Conservation (phyloP, 768 basidiomycete genomes). For the Postia placenta region DNA sequence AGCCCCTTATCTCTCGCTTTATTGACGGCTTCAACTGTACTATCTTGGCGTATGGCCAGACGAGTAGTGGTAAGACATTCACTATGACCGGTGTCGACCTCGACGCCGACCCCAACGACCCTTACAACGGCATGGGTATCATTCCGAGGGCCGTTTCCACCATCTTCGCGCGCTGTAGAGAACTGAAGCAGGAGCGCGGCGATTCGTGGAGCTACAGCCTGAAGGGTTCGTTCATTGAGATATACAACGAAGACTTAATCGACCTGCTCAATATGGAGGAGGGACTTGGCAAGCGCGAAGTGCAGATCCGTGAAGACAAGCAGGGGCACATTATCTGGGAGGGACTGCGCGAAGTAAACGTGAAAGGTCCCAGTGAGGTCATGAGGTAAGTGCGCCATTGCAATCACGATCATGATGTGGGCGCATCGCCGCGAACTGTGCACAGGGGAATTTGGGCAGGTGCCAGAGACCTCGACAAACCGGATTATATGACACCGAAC, state of each 20-base stretch:
- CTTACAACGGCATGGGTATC: conserved; percentile 85
- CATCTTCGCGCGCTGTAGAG: conserved; percentile 75
- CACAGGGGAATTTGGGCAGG: too few species aligned
- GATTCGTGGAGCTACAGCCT: conserved; percentile 71
- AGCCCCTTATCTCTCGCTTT: conserved; percentile 82
- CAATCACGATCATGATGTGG: too few species aligned
- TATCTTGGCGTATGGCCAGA: conserved; percentile 96
- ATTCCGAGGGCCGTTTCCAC: conserved; percentile 89
- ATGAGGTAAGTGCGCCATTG: conserved; percentile 93
- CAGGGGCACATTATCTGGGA: conserved; percentile 97
- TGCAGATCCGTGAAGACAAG: conserved; percentile 96
- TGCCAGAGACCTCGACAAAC: too few species aligned
- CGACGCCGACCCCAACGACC: conserved; percentile 78
- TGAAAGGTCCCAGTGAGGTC: conserved; percentile 81
- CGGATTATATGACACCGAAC: too few species aligned
- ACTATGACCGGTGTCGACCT: conserved; percentile 97
- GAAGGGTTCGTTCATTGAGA: conserved; percentile 93
- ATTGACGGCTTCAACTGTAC: conserved; percentile 96
- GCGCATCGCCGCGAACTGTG: too few species aligned
- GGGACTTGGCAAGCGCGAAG: conserved; percentile 66
- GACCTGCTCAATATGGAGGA: conserved; percentile 84
- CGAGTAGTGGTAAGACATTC: conserved; percentile 93
- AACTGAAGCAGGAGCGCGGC: conserved; percentile 71
- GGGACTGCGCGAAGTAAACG: conserved; percentile 86
- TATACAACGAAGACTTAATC: conserved; percentile 98